phyloP scores from a whole-genome alignment of 2,329 filamentous ascomycete species.

The Cercospora sesami region DNA sequence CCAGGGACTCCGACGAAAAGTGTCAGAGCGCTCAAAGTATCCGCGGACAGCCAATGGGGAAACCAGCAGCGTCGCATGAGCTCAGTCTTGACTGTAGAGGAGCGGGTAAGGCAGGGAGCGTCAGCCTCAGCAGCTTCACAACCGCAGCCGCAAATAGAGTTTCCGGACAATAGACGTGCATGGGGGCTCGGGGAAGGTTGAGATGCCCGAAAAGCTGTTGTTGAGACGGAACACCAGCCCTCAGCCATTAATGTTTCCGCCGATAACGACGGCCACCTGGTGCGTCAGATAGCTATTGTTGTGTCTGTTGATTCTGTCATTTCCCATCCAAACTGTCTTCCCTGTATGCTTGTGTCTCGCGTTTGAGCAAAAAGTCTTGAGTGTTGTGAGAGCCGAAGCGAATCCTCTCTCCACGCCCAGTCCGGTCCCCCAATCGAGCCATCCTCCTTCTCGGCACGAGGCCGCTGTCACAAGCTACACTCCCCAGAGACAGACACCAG shows the following conservation, averaged over 20 bases:
- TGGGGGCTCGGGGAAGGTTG: slow-evolving; percentile 2
- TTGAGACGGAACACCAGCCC: neutral
- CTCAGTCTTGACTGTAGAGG: neutral
- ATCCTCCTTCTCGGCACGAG: slow-evolving; percentile 1
- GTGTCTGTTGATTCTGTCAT: neutral
- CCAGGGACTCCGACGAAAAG: neutral
- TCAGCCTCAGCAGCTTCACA: neutral
- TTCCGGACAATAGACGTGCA: neutral
- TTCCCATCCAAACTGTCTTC: neutral
- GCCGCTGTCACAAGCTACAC: neutral
- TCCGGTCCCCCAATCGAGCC: neutral
- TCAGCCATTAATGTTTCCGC: neutral
- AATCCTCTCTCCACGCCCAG: slow-evolving; percentile 1
- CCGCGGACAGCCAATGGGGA: slow-evolving; percentile 5
- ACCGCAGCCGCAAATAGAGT: neutral
- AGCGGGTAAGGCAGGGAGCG: neutral
- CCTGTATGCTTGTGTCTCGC: neutral
- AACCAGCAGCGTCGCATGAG: neutral
- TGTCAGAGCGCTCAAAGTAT: neutral
- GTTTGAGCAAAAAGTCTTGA: neutral
- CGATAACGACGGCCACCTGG: neutral
- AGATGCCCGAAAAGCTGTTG: neutral
- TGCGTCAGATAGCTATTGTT: neutral
- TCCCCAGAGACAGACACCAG: slow-evolving; percentile 1
- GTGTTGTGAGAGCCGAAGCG: neutral